These are phyloP conservation scores for Entonaema liquescens DNA, from an alignment of 495 filamentous ascomycete genomes.

Conservation along the genomic window DNA sequence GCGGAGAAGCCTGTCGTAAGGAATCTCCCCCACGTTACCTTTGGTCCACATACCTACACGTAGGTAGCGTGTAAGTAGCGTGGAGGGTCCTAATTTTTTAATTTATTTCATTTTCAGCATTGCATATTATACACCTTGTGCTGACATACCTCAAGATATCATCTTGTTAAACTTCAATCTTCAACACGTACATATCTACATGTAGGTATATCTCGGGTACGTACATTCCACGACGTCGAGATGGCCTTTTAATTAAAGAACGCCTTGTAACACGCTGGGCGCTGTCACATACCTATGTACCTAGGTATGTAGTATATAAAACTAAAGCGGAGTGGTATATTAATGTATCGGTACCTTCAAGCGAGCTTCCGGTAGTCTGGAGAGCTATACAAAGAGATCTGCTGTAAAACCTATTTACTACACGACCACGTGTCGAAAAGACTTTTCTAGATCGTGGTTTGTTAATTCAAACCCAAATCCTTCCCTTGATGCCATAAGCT, in stretches of 20 bases:
- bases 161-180: no score
- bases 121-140: background rate
- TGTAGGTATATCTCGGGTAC: background rate
- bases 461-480: background rate
- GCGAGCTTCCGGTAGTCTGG: slow-evolving; percentile 11
- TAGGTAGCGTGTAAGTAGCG: background rate
- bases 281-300: background rate
- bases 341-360: background rate
- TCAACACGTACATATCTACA: background rate
- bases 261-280: background rate
- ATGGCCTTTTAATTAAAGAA: background rate
- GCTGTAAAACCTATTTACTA: background rate
- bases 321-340: background rate
- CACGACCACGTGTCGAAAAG: slow-evolving; percentile 6
- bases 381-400: slow-evolving; percentile 1
- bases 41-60: background rate
- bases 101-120: background rate
- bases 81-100: background rate
- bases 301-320: no score
- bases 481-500: background rate
- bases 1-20: slow-evolving; percentile 19
- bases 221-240: background rate
- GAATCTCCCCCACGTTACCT: background rate
- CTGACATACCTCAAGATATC: background rate
- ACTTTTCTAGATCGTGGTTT: slow-evolving; percentile 3